These are phyloP conservation scores for Suhomyces wounanorum DNA, from an alignment of 1,139 yeast genomes.

Conservation along the genomic window DNA sequence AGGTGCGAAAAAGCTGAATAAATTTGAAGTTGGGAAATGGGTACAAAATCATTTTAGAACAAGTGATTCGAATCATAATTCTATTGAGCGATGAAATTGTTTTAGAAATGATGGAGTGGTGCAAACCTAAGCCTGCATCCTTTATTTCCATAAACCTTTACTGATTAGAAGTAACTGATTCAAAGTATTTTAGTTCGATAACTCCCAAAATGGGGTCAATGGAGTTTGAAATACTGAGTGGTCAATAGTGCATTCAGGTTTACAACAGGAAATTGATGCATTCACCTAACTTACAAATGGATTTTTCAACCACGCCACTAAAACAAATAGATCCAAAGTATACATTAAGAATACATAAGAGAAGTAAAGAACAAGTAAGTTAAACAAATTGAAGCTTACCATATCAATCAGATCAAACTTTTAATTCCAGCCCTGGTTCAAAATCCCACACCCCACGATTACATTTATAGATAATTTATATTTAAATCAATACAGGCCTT, in stretches of 20 bases:
- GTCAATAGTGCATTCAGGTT: too few relatives aligned
- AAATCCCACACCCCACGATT: constrained; percentile 9
- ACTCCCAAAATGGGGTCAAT: too few relatives aligned
- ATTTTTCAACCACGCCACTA: not conserved
- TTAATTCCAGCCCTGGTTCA: not conserved
- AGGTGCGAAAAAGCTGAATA: not conserved
- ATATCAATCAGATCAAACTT: not conserved
- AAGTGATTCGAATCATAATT: too few relatives aligned
- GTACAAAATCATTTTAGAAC: not conserved
- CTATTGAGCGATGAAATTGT: not conserved
- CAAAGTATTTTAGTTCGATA: too few relatives aligned
- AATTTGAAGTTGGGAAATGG: not conserved
- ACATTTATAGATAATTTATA: constrained; percentile 12
- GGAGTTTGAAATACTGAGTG: too few relatives aligned
- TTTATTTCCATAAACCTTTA: too few relatives aligned
- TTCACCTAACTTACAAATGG: not conserved
- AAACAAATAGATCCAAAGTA: not conserved
- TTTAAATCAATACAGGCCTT: constrained; percentile 14
- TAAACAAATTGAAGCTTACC: constrained; percentile 2
- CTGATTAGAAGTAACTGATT: too few relatives aligned
- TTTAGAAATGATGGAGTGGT: too few relatives aligned
- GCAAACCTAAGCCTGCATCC: too few relatives aligned
- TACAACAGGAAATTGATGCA: too few relatives aligned
- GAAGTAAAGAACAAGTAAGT: constrained; percentile 1
- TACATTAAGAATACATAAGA: constrained; percentile 1